Base-by-base conservation (phyloP, 2,329 filamentous ascomycete genomes). In the Aspergillus viridinutans region DNA sequence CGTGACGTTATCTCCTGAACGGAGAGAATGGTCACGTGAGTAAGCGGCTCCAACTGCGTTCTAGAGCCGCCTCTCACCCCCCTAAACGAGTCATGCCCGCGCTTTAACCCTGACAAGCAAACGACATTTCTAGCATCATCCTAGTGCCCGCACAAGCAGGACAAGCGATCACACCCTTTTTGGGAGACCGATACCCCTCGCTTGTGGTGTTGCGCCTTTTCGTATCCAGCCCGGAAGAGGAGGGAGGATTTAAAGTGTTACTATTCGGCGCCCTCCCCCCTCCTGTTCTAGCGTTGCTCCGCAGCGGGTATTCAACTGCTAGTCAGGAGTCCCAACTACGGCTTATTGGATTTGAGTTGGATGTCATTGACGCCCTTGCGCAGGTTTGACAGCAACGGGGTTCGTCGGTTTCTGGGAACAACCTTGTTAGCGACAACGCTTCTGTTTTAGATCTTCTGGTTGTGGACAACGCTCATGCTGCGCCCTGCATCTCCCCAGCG, bases 381-480 rank as follows among this genome's bases (percentile, higher is more conserved):
- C 48, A 58, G 56, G 60, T 64, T 64, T 49, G 49, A 35, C 56
- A 61, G 61, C 56, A 59, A 62, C 29, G 35, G 35, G 61, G 54
- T 48, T 58, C 49, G 58, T 45, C 43, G 38, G 43, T 17, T 49
- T 49, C 55, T 55, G 53, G 23, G 49, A 55, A 49, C 47, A 25
- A 47, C 43, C 43, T 47, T 25, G 14, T 25, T 21, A 45, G 42
- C 42, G 20, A 21, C 42, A 45, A 50, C 49, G 28, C 49, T 51
- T 40, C 20, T 23, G 10, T 28, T 21, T 47, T 26, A 26, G 3
- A 14, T 14, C 43, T 47, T 47, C 29, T 29, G n/a, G 26, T 55
- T 25, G 50, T 26, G 53, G 43, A 45, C 50, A 45, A 58, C 64
- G 65, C 69, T 66, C 66, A 73, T 74, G 71, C 67, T 68, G 74